phyloP scores from a whole-genome alignment of 352 stramenopile species.

The Phytophthora hybrid region DNA sequence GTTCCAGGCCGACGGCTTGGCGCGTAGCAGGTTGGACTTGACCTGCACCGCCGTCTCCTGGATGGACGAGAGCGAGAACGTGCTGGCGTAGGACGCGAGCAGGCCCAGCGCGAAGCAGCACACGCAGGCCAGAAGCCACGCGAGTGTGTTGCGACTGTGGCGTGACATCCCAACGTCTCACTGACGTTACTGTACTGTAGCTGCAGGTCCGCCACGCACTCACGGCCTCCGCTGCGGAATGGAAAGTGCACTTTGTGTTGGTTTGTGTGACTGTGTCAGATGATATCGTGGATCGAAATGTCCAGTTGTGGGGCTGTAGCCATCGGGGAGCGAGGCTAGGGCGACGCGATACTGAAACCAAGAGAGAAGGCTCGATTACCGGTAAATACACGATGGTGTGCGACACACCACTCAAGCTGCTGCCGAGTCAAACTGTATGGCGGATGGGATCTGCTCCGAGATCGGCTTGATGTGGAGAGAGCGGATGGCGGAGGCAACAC shows the following conservation, averaged over 20 bases:
- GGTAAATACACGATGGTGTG: conserved; percentile 19
- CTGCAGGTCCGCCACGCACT: neutral
- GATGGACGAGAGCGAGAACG: conserved; percentile 27
- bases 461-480: conserved; percentile 11
- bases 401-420: conserved; percentile 8
- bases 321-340: conserved; percentile 5
- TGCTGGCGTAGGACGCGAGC: conserved; percentile 42
- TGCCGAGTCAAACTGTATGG: neutral
- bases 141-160: conserved; percentile 28
- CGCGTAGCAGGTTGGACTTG: conserved; percentile 19
- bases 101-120: conserved; percentile 52
- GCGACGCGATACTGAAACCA: conserved; percentile 15
- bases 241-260: conserved; percentile 10
- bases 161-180: conserved; percentile 13
- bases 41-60: conserved; percentile 9
- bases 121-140: conserved; percentile 48
- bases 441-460: conserved; percentile 2
- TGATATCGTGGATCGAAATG: neutral
- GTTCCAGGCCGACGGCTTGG: conserved; percentile 18
- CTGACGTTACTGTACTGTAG: neutral
- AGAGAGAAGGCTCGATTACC: conserved; percentile 11
- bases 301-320: conserved; percentile 15
- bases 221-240: conserved; percentile 6
- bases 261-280: neutral
- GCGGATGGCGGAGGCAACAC: neutral